Percentiles rank a stretch among this genome's conserved stretches.
phyloP scores from a whole-genome alignment of 2,329 filamentous ascomycete species.

The Epichloe scottii region DNA sequence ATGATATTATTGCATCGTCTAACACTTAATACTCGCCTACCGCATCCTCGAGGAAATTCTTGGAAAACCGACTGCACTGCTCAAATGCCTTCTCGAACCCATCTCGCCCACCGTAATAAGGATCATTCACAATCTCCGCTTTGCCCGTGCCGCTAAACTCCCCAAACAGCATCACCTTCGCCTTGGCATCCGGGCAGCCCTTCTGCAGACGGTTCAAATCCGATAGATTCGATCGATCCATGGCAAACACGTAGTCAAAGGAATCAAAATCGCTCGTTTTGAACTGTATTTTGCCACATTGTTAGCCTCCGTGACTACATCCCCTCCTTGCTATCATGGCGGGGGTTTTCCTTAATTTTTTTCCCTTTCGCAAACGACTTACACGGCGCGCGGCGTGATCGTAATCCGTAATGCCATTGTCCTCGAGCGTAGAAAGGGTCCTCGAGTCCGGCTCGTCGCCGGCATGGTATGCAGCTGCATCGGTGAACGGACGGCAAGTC shows the following conservation, averaged over 20 bases:
- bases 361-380: conserved; percentile 8
- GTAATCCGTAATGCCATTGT: conserved; percentile 67
- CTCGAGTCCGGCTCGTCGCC: conserved; percentile 67
- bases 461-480: conserved; percentile 63
- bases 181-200: conserved; percentile 44
- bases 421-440: conserved; percentile 65
- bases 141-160: conserved; percentile 55
- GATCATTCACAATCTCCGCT: conserved; percentile 68
- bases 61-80: conserved; percentile 66
- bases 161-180: conserved; percentile 71
- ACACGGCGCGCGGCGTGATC: conserved; percentile 66
- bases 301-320: too few species aligned
- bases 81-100: conserved; percentile 82
- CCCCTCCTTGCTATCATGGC: too few species aligned
- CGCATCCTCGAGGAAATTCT: conserved; percentile 57
- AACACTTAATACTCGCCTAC: conserved; percentile 13
- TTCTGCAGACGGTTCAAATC: conserved; percentile 52
- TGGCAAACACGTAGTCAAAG: conserved; percentile 91
- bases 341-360: background rate
- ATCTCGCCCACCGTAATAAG: conserved; percentile 78
- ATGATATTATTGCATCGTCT: too few species aligned
- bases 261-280: conserved; percentile 58
- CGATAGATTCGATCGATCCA: conserved; percentile 74
- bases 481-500: background rate
- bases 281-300: conserved; percentile 24